Evolutionary conservation across 2,329 filamentous ascomycete genomes (phyloP).

Genomic region (Akanthomyces muscarius): DNA sequence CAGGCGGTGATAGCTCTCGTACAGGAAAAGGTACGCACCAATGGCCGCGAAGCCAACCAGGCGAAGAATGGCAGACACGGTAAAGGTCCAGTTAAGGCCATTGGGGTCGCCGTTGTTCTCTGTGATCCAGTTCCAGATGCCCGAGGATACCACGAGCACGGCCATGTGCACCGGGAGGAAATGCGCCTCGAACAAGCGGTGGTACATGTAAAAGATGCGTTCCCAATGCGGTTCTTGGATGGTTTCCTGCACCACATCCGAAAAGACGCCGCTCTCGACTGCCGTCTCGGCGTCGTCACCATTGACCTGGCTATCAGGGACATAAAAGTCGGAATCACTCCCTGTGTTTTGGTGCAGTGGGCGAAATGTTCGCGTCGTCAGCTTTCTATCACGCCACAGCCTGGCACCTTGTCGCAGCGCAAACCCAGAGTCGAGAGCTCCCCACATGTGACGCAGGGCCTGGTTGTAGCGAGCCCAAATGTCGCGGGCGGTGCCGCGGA

Average conservation of each 20-base stretch:
- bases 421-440: constrained; percentile 65
- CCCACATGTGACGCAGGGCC: constrained; percentile 73
- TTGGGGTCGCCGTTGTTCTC: constrained; percentile 48
- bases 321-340: constrained; percentile 43
- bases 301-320: constrained; percentile 42
- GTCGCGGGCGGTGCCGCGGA: constrained; percentile 53
- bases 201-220: constrained; percentile 55
- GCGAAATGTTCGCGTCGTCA: constrained; percentile 50
- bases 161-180: constrained; percentile 67
- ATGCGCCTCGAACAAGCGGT: constrained; percentile 70
- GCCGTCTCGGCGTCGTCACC: constrained; percentile 37
- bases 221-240: constrained; percentile 50
- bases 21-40: constrained; percentile 60
- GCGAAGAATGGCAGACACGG: constrained; percentile 56
- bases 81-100: constrained; percentile 56
- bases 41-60: constrained; percentile 60
- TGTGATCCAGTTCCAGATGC: constrained; percentile 54
- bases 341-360: constrained; percentile 50
- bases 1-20: constrained; percentile 63
- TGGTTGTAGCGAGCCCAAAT: constrained; percentile 66
- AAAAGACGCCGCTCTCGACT: constrained; percentile 50
- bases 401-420: constrained; percentile 55
- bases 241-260: constrained; percentile 49
- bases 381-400: constrained; percentile 55
- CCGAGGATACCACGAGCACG: constrained; percentile 59